phyloP scores from a whole-genome alignment of 768 basidiomycete genomes.

The Suillus subaureus region DNA sequence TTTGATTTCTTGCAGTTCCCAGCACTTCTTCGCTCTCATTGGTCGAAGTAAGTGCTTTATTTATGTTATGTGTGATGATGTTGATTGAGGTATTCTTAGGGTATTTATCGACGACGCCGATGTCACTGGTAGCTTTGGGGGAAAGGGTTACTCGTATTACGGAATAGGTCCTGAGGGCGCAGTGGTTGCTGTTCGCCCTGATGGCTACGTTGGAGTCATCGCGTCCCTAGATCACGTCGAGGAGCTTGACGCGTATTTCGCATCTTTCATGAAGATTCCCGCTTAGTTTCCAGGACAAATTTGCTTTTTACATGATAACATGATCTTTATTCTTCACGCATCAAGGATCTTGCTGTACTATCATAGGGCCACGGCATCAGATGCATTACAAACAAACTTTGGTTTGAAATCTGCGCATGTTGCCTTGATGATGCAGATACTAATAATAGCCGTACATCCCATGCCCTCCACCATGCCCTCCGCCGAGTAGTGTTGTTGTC shows the following conservation, averaged over 20 bases:
- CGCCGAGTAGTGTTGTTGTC: too few species aligned
- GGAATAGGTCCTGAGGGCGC: constrained; percentile 40
- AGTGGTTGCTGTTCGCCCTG: constrained; percentile 33
- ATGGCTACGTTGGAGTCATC: constrained; percentile 63
- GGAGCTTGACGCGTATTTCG: constrained; percentile 50
- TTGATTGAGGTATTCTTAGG: constrained; percentile 33
- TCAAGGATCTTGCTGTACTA: neutral
- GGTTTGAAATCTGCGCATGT: neutral
- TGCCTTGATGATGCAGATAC: neutral
- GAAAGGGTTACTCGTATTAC: constrained; percentile 57
- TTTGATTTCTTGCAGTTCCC: constrained; percentile 37
- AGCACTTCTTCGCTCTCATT: constrained; percentile 37
- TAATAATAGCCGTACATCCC: too few species aligned
- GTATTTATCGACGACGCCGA: constrained; percentile 62
- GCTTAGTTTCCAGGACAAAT: neutral
- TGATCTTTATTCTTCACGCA: neutral
- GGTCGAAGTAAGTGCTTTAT: constrained; percentile 40
- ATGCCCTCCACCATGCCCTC: too few species aligned
- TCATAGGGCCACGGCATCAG: neutral
- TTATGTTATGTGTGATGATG: neutral
- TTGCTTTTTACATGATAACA: neutral
- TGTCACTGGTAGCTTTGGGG: constrained; percentile 45
- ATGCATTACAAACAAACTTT: neutral
- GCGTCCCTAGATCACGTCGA: constrained; percentile 45
- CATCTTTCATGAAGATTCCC: constrained; percentile 36